Base-by-base conservation (phyloP, 495 filamentous ascomycete species). In the Neurospora cerealis region DNA sequence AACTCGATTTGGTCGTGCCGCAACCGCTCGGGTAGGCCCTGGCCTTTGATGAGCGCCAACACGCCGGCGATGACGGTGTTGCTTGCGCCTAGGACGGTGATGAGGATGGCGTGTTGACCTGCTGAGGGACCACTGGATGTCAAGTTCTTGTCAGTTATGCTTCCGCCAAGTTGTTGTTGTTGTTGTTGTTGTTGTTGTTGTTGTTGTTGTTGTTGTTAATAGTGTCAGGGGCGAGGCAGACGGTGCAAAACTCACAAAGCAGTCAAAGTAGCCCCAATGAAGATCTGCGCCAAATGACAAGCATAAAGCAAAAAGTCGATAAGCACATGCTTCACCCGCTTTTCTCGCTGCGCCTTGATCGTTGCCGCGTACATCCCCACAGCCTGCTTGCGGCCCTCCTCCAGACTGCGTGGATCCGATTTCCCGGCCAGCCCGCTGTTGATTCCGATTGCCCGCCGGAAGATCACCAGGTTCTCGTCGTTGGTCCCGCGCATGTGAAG, bases 11-110 rank as follows among this genome's bases (percentile, higher is more conserved):
- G 79, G 69, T 85, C 83, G 69, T 83, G 81, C 38, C 81, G 77
- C 36, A 86, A 71, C 21, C 82, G 75, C 75, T 83, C 80, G 11
- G 83, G 83, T 54, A 85, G 76, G 0, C 84, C 84, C 8, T 82
- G 81, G 1, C 84, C 83, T 73, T 84, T 84, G 66, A 85, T 76
- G n/a, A 85, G 80, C 4, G 86, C 86, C 15, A 87, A 73, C 0
- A 87, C 36, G 17, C 86, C 86, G 8, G 86, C 86, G 9, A 87
- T 76, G n/a, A 86, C 80, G 1, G 85, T 87, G 73, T 87, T 87
- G 71, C 83, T 24, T 1, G 84, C 86, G 8, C 86, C 86, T 5
- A 86, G 79, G 21, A 83, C 42, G 2, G 85, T 87, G 66, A 87
- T 84, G 37, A 77, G 70, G 3, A 78, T 48, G 19, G 80, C 75